phyloP scores from a whole-genome alignment of 208 protist genomes.

The Wallacemonas rigidus region DNA sequence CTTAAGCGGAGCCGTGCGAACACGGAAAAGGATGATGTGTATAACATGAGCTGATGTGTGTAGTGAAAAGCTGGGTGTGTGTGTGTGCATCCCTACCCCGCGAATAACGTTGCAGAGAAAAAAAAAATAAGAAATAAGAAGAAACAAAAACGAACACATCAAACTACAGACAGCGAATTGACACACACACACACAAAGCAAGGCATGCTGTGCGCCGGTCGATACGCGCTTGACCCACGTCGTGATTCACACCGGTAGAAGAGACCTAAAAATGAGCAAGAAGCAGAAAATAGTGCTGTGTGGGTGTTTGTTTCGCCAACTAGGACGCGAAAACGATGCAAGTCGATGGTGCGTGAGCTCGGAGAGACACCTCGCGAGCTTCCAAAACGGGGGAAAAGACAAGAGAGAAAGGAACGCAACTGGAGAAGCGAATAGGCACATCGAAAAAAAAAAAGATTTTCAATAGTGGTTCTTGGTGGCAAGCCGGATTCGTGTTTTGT shows the following conservation, averaged over 20 bases:
- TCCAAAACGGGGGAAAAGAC: constrained; percentile 1
- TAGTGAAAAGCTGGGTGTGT: too few relatives aligned
- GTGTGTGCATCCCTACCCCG: too few relatives aligned
- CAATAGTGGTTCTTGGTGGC: not conserved
- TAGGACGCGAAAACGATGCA: constrained; percentile 1
- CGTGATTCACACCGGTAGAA: too few relatives aligned
- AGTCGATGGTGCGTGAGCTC: not conserved
- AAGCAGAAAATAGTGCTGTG: not conserved
- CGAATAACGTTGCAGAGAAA: not conserved
- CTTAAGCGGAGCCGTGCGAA: too few relatives aligned
- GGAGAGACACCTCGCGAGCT: not conserved
- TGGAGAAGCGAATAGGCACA: too few relatives aligned
- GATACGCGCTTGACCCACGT: too few relatives aligned
- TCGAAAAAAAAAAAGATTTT: constrained; percentile 11
- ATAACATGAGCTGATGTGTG: too few relatives aligned
- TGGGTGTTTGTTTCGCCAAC: too few relatives aligned
- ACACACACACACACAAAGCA: not conserved
- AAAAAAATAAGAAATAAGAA: not conserved
- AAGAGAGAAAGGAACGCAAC: not conserved
- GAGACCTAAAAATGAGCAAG: not conserved
- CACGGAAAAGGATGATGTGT: too few relatives aligned
- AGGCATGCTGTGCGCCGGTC: constrained; percentile 4
- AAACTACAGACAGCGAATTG: not conserved
- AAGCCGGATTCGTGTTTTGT: too few relatives aligned
- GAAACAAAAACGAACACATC: not conserved